Evolutionary conservation across 1,139 yeast genomes (phyloP), one percentile per base, ranked within the genome.

Genomic region (Candida smagusa): DNA sequence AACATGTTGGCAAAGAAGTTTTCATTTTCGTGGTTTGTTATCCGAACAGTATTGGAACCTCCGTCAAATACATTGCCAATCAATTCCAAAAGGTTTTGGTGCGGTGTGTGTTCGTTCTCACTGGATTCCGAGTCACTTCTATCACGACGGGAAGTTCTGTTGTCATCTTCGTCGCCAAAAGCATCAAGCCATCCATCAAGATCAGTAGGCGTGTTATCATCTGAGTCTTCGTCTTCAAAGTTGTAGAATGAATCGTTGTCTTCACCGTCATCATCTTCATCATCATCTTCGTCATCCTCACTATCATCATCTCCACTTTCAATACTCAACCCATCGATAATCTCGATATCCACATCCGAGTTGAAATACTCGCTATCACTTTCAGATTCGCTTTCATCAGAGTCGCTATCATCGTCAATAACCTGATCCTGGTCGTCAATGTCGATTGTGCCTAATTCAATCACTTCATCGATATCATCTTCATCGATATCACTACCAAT

Each of bases 101-200:
- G 28, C 27, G 22, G 33, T 4, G 28, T 29, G 9, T 25, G 22
- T 24, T 29, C 63, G 9, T 34, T 27, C 9, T 12, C 30, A 16
- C 28, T 30, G 7, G 11, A 9, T 12, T 27, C 26, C 24, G 12
- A 19, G 22, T 21, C 39, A 19, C 36, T 45, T 21, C 28, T 41
- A 9, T 41, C 40, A 23, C 26, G 26, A 23, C 26, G 26, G 4
- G 11, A 9, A 13, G 12, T 29, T 9, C 28, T 31, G 22, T 33
- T 31, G 11, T 31, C 39, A 21, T 38, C 43, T 3, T 27, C 29
- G 5, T 46, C 52, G 45, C 52, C 67, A 44, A 71, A 66, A 28
- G 63, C 73, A 39, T 67, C 73, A 36, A 71, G 60, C 74, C 74
- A 69, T 2, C 67, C 70, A 43, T 69, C 74, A 12, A 68, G 54